A percentile compares a stretch with the other conserved stretches of the same genome.
Evolutionary conservation across 495 filamentous ascomycete species (phyloP).

Genomic region (Neurospora sp.): DNA sequence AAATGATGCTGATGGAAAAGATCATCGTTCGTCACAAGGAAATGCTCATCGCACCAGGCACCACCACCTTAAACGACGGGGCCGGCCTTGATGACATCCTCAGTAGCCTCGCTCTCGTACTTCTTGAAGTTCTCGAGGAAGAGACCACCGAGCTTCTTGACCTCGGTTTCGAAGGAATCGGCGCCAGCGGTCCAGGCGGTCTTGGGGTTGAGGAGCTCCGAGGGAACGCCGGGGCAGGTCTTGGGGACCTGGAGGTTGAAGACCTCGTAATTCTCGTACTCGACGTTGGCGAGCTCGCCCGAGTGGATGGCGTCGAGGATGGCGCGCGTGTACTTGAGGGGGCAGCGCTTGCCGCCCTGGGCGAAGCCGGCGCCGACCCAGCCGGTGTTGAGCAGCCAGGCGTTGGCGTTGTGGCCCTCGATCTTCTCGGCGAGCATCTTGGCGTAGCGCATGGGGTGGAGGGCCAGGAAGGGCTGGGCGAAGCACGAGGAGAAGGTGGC

Average conservation of each 20-base stretch:
- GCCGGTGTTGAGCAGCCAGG: conserved; percentile 97
- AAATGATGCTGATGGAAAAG: not conserved
- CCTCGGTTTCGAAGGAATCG: conserved; percentile 73
- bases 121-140: conserved; percentile 98
- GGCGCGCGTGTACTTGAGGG: conserved; percentile 96
- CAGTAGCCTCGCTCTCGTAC: conserved; percentile 78
- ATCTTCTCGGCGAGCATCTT: conserved; percentile 98
- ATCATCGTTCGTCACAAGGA: not conserved
- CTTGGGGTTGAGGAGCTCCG: conserved; percentile 88
- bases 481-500: conserved; percentile 99
- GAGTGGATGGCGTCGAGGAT: conserved; percentile 97
- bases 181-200: conserved; percentile 76
- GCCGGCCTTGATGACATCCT: conserved; percentile 67
- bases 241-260: conserved; percentile 95
- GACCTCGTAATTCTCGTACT: conserved; percentile 90
- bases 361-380: conserved; percentile 95
- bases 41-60: not conserved
- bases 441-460: conserved; percentile 98
- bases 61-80: conserved; percentile 31
- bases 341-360: conserved; percentile 96
- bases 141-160: conserved; percentile 73
- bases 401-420: conserved; percentile 85
- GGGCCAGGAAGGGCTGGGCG: conserved; percentile 95
- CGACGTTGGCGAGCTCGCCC: conserved; percentile 79
- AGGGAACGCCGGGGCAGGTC: conserved; percentile 72